These are phyloP conservation scores for Aspergillus haitiensis DNA, from an alignment of 495 filamentous ascomycete genomes.

Conservation along the genomic window DNA sequence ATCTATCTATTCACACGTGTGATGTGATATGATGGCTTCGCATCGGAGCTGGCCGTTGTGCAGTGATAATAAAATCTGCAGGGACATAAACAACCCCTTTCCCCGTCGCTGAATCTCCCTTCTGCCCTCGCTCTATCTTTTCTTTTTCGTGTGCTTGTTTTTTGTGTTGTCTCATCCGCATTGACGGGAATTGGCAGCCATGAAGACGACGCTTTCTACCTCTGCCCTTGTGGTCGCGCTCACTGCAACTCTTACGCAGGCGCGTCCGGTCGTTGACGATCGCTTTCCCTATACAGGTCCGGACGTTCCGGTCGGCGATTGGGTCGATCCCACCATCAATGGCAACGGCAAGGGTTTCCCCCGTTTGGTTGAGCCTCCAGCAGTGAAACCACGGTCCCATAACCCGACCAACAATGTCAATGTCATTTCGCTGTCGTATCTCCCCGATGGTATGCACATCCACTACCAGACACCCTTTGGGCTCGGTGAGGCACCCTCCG, in stretches of 20 bases:
- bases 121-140: not conserved
- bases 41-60: not conserved
- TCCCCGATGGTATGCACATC: constrained; percentile 51
- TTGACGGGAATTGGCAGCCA: not conserved
- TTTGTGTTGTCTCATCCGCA: not conserved
- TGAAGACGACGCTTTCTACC: constrained; percentile 26
- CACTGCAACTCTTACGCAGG: constrained; percentile 26
- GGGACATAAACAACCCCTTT: not conserved
- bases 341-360: constrained; percentile 55
- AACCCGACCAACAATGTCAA: constrained; percentile 55
- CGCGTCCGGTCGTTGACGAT: constrained; percentile 23
- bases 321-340: constrained; percentile 51
- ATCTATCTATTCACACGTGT: not conserved
- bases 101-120: no score
- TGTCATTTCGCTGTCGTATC: constrained; percentile 51
- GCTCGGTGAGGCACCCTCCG: constrained; percentile 39
- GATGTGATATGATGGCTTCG: not conserved
- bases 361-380: constrained; percentile 55
- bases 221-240: constrained; percentile 22
- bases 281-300: constrained; percentile 49
- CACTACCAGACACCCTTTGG: constrained; percentile 58
- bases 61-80: not conserved
- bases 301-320: constrained; percentile 50
- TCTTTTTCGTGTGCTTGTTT: not conserved
- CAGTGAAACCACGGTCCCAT: constrained; percentile 42